A percentile compares a stretch with the other conserved stretches of the same genome.
Conservation (phyloP, 371 early-diverging fungal genomes). For the Rhizopus arrhizus region DNA sequence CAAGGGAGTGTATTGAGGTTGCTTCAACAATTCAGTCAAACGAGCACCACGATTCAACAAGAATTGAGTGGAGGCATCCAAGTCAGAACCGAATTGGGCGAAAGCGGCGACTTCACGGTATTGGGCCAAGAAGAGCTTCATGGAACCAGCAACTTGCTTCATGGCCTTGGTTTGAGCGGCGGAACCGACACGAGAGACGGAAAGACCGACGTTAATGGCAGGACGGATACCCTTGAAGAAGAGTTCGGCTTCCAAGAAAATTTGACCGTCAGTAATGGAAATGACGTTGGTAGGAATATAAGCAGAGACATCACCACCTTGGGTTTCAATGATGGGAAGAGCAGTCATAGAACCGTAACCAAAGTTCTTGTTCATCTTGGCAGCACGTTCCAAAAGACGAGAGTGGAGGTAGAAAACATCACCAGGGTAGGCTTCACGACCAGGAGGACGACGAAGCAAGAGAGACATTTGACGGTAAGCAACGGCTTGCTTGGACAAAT, state of each 20-base stretch:
- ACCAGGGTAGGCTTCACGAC: constrained; percentile 98
- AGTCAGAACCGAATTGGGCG: constrained; percentile 97
- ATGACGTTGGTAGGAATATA: constrained; percentile 99
- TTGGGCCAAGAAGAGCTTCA: constrained; percentile 97
- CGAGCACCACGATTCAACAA: constrained; percentile 97
- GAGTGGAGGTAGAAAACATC: constrained; percentile 98
- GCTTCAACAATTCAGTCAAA: constrained; percentile 94
- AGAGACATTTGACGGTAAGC: constrained; percentile 98
- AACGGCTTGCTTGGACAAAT: constrained; percentile 97
- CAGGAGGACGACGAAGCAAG: constrained; percentile 95
- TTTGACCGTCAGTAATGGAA: constrained; percentile 96
- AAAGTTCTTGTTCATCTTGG: constrained; percentile 93
- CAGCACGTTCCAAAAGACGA: constrained; percentile 95
- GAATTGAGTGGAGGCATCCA: constrained; percentile 98
- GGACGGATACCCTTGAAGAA: constrained; percentile 99
- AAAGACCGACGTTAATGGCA: constrained; percentile 98
- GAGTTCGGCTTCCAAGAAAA: constrained; percentile 94
- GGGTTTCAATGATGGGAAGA: constrained; percentile 96
- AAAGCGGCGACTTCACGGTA: constrained; percentile 98
- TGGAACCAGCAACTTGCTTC: constrained; percentile 97
- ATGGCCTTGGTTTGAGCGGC: constrained; percentile 98
- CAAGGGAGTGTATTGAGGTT: constrained; percentile 92
- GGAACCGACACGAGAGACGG: constrained; percentile 97
- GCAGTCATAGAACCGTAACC: constrained; percentile 95
- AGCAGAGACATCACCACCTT: constrained; percentile 98